Evolutionary conservation across 2,329 filamentous ascomycete genomes (phyloP), one percentile per base, ranked within the genome.

Genomic region (Ophiocordyceps camponoti-saundersi): DNA sequence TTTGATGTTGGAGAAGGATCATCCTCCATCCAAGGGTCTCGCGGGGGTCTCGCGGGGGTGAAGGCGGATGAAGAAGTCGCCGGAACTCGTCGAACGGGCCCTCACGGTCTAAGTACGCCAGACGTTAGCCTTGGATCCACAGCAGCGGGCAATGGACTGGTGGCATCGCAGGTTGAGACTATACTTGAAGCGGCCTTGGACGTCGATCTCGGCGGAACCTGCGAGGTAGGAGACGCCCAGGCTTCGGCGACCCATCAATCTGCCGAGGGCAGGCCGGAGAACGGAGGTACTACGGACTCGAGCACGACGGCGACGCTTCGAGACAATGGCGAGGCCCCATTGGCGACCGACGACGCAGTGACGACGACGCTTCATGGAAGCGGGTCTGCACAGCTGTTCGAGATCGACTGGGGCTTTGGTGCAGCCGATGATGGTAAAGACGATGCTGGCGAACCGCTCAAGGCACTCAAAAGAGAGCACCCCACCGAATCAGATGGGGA

Each of bases 401-500:
- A 18, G 36, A 40, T 40, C n/a, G 36, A 40, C 7, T 40, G 36
- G 36, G 13, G 20, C 42, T 41, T 43, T 15, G 20, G 46, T 34
- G 41, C 15, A 26, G 46, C 34, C 15, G 22, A 22, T 4, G 32
- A 22, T 4, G 32, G 42, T 18, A 40, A 40, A 16, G 34, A 20
- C 32, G 32, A 11, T 18, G 40, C 13, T 12, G 42, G 22, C 16
- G 29, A 44, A 15, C 45, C 34, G 21, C 10, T n/a, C 29, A 45
- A 42, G 22, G 29, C 36, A 16, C 22, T 44, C 34, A 49, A 49
- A 23, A 42, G 48, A 30, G n/a, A 42, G 6, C n/a, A 13, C 7
- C 45, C 48, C 7, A 15, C 23, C 11, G 46, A 45, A 5, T 23
- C 50, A 44, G 60, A 59, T 47, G 53, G 53, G 48, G 62, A 61